A percentile compares a stretch with the other conserved stretches of the same genome.
Conservation (phyloP, 2,329 filamentous ascomycete genomes). For the Phyllosticta citrichinensis region DNA sequence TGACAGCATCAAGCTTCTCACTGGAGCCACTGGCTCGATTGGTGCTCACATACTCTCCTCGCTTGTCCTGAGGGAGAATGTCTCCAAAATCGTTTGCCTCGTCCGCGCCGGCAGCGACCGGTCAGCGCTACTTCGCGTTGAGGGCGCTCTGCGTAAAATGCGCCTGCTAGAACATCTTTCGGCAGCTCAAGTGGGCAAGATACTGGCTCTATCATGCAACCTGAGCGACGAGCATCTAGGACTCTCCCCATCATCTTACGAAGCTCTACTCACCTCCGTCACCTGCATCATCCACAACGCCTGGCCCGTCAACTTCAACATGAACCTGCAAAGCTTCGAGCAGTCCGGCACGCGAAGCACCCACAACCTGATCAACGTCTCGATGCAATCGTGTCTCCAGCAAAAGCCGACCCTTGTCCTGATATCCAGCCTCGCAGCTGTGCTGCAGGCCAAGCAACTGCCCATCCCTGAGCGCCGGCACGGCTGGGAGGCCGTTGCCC, state of each 20-base stretch:
- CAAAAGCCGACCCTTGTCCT: neutral
- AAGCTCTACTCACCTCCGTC: conserved; percentile 16
- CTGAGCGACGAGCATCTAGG: conserved; percentile 25
- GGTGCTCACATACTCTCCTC: conserved; percentile 44
- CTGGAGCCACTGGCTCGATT: conserved; percentile 54
- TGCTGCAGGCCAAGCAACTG: neutral
- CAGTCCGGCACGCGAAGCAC: conserved; percentile 28
- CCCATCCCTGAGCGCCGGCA: neutral
- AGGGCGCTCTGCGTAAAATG: conserved; percentile 22
- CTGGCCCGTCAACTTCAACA: conserved; percentile 49
- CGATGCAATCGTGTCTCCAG: conserved; percentile 12
- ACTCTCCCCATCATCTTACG: conserved; percentile 19
- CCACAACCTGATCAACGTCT: conserved; percentile 31
- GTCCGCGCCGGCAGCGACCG: conserved; percentile 29
- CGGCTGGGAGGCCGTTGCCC: neutral
- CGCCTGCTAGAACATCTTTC: conserved; percentile 19
- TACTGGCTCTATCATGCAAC: conserved; percentile 26
- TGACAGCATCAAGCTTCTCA: conserved; percentile 35
- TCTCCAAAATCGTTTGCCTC: conserved; percentile 39
- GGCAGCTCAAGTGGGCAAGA: conserved; percentile 17
- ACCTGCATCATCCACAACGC: conserved; percentile 41
- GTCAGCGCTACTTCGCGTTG: conserved; percentile 17
- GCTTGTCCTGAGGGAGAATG: conserved; percentile 15
- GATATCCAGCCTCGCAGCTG: conserved; percentile 8
- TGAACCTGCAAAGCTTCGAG: conserved; percentile 39